Evolutionary conservation across 2,329 filamentous ascomycete species (phyloP).

Genomic region (Alternaria brassicicola): DNA sequence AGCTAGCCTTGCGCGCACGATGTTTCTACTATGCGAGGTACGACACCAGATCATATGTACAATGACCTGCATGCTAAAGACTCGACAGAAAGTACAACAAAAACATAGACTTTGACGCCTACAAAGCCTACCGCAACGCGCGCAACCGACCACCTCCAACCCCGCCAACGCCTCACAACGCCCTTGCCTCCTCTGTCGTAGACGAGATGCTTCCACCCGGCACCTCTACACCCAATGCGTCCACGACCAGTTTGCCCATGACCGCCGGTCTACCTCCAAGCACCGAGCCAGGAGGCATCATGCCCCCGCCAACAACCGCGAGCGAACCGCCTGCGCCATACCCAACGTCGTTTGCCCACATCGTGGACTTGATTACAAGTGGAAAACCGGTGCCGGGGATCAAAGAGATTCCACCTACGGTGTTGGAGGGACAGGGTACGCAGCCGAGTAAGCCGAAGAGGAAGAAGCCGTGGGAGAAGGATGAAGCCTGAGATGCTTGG

Average conservation of each 20-base stretch:
- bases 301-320: slow-evolving; percentile 31
- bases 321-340: slow-evolving; percentile 66
- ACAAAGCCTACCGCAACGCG: slow-evolving; percentile 66
- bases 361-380: slow-evolving; percentile 82
- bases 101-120: slow-evolving; percentile 68
- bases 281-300: slow-evolving; percentile 24
- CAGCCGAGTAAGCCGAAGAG: slow-evolving; percentile 59
- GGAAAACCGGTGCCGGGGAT: slow-evolving; percentile 87
- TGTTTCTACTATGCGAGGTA: slow-evolving; percentile 69
- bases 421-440: slow-evolving; percentile 72
- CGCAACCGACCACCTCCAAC: slow-evolving; percentile 29
- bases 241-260: not conserved
- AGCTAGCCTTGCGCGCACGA: slow-evolving; percentile 69
- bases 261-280: not conserved
- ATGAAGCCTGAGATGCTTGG: slow-evolving; percentile 33
- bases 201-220: slow-evolving; percentile 4
- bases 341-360: slow-evolving; percentile 81
- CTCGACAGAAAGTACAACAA: slow-evolving; percentile 49
- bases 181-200: slow-evolving; percentile 13
- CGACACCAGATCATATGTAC: not conserved
- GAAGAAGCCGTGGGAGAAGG: slow-evolving; percentile 82
- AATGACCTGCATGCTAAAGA: not conserved
- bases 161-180: slow-evolving; percentile 26
- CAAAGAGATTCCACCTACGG: slow-evolving; percentile 80
- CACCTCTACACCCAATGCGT: not conserved